phyloP scores from a whole-genome alignment of 441 rosid species.

The Manihot esculenta region DNA sequence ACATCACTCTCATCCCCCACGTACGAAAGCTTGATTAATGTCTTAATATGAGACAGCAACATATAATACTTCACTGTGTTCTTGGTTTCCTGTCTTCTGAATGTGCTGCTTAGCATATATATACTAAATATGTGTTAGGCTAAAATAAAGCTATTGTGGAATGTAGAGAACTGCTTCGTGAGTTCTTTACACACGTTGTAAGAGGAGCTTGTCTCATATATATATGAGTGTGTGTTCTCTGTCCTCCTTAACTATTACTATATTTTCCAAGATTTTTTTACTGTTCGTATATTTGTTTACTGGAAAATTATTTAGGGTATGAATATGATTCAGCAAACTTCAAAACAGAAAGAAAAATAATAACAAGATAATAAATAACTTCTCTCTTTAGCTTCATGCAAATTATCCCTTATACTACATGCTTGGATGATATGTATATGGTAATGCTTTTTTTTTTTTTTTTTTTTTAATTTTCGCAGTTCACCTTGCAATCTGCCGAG shows the following conservation, averaged over 20 bases:
- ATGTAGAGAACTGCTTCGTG: background rate
- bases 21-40: background rate
- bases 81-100: background rate
- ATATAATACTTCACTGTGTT: background rate
- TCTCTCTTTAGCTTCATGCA: too few species aligned
- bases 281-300: too few species aligned
- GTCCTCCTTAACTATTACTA: background rate
- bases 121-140: background rate
- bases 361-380: too few species aligned
- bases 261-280: too few species aligned
- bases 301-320: too few species aligned
- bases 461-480: too few species aligned
- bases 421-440: too few species aligned
- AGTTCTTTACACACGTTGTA: background rate
- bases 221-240: background rate
- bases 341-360: too few species aligned
- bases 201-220: slow-evolving; percentile 6
- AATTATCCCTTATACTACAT: too few species aligned
- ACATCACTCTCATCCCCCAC: slow-evolving; percentile 31
- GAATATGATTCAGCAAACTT: too few species aligned
- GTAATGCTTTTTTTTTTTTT: too few species aligned
- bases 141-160: background rate
- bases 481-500: too few species aligned
- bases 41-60: background rate
- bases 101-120: background rate